Percentiles rank a stretch among this genome's conserved stretches.
Conservation (phyloP, 2,329 filamentous ascomycete genomes). For the Teratosphaeriaceae sp. region DNA sequence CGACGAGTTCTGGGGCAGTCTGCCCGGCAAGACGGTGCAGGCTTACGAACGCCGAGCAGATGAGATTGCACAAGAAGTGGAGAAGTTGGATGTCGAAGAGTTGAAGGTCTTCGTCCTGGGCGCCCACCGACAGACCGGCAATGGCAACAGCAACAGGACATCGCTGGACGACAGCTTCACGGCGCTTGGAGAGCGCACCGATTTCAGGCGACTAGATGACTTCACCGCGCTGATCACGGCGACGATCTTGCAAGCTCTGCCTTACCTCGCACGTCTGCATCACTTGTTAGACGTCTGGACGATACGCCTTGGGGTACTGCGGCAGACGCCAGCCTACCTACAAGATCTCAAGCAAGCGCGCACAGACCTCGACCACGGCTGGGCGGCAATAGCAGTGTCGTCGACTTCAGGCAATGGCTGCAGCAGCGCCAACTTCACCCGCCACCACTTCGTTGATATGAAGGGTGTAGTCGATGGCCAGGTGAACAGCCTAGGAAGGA, state of each 20-base stretch:
- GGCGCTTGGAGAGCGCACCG: constrained; percentile 12
- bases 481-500: constrained; percentile 61
- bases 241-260: constrained; percentile 82
- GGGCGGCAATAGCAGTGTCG: constrained; percentile 49
- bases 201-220: constrained; percentile 60
- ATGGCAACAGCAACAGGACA: constrained; percentile 42
- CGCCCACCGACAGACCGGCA: constrained; percentile 58
- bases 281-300: constrained; percentile 72
- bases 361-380: constrained; percentile 58
- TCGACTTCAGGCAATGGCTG: constrained; percentile 13
- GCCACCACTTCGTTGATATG: constrained; percentile 19
- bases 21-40: constrained; percentile 58
- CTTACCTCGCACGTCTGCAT: constrained; percentile 67
- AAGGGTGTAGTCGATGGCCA: constrained; percentile 59
- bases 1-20: constrained; percentile 60
- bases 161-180: constrained; percentile 17
- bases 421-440: constrained; percentile 13
- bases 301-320: constrained; percentile 66
- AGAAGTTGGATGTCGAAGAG: constrained; percentile 70
- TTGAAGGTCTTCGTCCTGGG: constrained; percentile 83
- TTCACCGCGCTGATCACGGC: constrained; percentile 85
- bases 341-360: constrained; percentile 57
- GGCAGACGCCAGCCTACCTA: constrained; percentile 64
- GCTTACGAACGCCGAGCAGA: constrained; percentile 67
- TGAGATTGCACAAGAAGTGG: constrained; percentile 63